Evolutionary conservation across 148 eudicot genomes (phyloP), one percentile per base, ranked within the genome.

Genomic region (Rhododendron kiyosumense): DNA sequence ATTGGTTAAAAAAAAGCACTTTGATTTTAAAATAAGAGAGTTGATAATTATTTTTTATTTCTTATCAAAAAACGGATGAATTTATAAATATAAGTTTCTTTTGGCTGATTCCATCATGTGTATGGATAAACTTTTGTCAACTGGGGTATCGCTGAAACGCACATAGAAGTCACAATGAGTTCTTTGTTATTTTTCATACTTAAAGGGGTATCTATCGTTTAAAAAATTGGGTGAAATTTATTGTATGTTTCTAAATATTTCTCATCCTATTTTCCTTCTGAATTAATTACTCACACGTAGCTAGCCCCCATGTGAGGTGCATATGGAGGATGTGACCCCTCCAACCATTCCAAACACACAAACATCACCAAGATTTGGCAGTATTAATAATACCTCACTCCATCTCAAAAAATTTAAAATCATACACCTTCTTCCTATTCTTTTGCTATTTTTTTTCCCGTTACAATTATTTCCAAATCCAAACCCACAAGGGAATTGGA

Each of bases 261-360:
- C 38, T 71, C 76, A 28, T 28, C 59, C 69, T 20, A 13, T 74
- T 5, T 75, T 22, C 13, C 41, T 69, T 45, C 18, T 36, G 6
- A n/a, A 2, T 71, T 71, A 41, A 36, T 84, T 65, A 76, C 86
- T 69, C 57, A 71, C 86, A 85, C 69, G 85, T 85, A 73, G 85
- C 88, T 85, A 85, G 81, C 90, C 88, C 90, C 88, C 91, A 92
- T 93, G 93, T 93, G 93, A 89, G 91, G 84, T 86, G 88, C 90
- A 88, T 83, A 78, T 61, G 82, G 76, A 86, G 87, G 92, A 88
- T 87, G 91, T 85, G 91, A 89, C 86, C 81, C 75, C 73, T 83
- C 85, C 67, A 73, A 83, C 87, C 83, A 57, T 78, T 85, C 85
- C 74, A 67, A 59, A 41, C 86, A 82, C 87, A 46, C 46, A 65